Percentiles rank a stretch among this genome's conserved stretches.
These are phyloP conservation scores for Zea luxurians DNA, from an alignment of 176 grass and related monocot species.

Conservation along the genomic window DNA sequence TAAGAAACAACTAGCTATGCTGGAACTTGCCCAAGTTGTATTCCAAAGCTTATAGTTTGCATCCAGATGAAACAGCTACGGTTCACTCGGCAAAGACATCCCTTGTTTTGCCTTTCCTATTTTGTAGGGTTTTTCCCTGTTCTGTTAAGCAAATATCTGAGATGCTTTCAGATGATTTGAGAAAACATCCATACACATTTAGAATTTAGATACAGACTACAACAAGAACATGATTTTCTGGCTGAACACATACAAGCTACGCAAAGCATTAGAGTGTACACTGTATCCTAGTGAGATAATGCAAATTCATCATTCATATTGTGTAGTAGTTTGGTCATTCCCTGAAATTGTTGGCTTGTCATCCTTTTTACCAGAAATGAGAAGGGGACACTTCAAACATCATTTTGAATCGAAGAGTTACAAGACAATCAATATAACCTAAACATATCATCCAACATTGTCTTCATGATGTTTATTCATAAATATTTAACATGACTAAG, in stretches of 20 bases:
- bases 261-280: background rate
- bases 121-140: background rate
- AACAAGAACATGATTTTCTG: constrained; percentile 3
- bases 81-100: background rate
- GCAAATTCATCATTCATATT: background rate
- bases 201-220: background rate
- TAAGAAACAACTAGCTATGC: background rate
- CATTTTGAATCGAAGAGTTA: background rate
- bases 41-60: background rate
- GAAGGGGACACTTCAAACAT: background rate
- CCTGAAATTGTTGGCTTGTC: constrained; percentile 4
- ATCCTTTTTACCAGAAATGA: constrained; percentile 7
- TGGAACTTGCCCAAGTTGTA: constrained; percentile 2
- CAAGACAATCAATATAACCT: constrained; percentile 6
- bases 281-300: background rate
- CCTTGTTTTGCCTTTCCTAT: background rate
- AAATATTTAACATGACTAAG: constrained; percentile 7
- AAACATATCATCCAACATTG: background rate
- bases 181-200: constrained; percentile 13
- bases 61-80: constrained; percentile 13
- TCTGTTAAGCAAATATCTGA: constrained; percentile 1
- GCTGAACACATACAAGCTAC: background rate
- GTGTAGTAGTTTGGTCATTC: constrained; percentile 13
- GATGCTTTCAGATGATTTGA: background rate
- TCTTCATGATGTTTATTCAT: background rate